Base-by-base conservation (phyloP, 345 rosid genomes). In the Brassica carinata region DNA sequence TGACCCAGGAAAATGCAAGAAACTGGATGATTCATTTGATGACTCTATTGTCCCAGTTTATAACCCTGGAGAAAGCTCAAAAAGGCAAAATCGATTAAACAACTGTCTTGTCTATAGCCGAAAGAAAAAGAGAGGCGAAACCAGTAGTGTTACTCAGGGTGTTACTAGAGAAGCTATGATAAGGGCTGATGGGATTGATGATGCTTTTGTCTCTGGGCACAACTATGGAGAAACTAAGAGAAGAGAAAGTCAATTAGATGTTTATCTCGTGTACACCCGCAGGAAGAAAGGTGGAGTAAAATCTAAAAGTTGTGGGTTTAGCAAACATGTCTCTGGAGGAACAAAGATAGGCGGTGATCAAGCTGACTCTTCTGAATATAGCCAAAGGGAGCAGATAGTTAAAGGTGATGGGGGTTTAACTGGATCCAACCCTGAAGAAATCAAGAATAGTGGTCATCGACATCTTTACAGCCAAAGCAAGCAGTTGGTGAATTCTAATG, bases 381-480 rank as follows among this genome's bases (percentile, higher is more conserved):
- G 57, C 74, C 83, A 48, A 68, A 68, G 74, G 69, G 58, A 2
- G 14, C 74, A 30, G 66, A 62, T 29, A 61, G 71, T 34, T 69
- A 61, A 31, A 33, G 58, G 75, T 63, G 79, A 74, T 69, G 70
- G 67, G 26, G 43, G 51, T 7, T 51, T 69, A 33, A 80, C 59
- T 15, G 64, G 62, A 57, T 53, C n/a, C 38, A 57, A 19, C 33
- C 45, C 23, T 65, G 78, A 34, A 51, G 65, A 74, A 45, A 69
- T 67, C 71, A 79, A 79, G 79, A 62, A 74, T 33, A 68, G 71
- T 69, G 64, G 76, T 75, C 59, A 48, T 80, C 71, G 36, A 13
- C 31, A n/a, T 74, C 36, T 69, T 63, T 64, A 57, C 76, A 69
- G 63, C 63, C 85, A 93, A 78, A 86, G 86, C 85, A 90, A 85